phyloP scores from a whole-genome alignment of 306 rosid genomes.

The Datisca glomerata region DNA sequence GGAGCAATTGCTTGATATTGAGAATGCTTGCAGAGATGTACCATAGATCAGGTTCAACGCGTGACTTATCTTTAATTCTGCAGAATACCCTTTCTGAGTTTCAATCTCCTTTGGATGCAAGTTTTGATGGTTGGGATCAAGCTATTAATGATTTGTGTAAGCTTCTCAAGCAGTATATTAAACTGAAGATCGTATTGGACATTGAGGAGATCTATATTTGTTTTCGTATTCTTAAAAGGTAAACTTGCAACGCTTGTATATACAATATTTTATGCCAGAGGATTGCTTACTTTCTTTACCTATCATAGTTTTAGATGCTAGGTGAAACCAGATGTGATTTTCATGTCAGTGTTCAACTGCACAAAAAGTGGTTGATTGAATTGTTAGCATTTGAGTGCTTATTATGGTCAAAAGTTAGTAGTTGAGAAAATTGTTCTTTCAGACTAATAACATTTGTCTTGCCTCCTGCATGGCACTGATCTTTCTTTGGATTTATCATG shows the following conservation, averaged over 20 bases:
- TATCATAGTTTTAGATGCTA: too few relatives aligned
- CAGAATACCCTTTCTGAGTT: slow-evolving; percentile 28
- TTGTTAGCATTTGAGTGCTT: too few relatives aligned
- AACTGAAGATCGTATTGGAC: slow-evolving; percentile 49
- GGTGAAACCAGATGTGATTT: too few relatives aligned
- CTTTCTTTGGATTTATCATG: too few relatives aligned
- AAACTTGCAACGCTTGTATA: slow-evolving; percentile 16
- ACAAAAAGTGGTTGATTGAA: too few relatives aligned
- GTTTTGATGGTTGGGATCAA: slow-evolving; percentile 32
- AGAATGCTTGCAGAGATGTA: slow-evolving; percentile 45
- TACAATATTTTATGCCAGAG: too few relatives aligned
- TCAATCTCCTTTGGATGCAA: slow-evolving; percentile 26
- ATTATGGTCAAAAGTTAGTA: too few relatives aligned
- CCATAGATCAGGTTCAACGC: slow-evolving; percentile 29
- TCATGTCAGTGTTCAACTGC: too few relatives aligned
- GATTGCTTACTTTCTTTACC: too few relatives aligned
- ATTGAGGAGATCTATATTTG: slow-evolving; percentile 88
- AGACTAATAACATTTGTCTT: too few relatives aligned
- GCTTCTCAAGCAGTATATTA: slow-evolving; percentile 70
- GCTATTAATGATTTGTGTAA: slow-evolving; percentile 40
- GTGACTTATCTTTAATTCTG: slow-evolving; percentile 47
- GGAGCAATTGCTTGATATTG: slow-evolving; percentile 42
- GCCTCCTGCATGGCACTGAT: too few relatives aligned
- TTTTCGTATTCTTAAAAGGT: slow-evolving; percentile 77
- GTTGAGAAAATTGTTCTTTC: too few relatives aligned